Conservation (phyloP, 2,329 filamentous ascomycete species). For the Claviceps arundinis region DNA sequence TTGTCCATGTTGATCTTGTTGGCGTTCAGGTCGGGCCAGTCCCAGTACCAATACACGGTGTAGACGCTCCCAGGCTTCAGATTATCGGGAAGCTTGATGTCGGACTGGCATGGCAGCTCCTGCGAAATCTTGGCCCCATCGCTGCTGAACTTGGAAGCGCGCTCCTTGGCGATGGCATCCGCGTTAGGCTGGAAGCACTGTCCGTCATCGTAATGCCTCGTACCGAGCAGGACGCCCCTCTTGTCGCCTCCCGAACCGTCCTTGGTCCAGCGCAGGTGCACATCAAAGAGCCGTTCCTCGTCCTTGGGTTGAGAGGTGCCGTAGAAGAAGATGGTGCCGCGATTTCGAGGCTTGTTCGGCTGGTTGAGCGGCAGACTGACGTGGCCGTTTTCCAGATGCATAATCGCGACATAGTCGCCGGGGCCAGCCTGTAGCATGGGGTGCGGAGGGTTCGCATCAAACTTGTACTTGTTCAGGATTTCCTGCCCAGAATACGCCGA, state of each 20-base stretch:
- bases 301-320: slow-evolving; percentile 48
- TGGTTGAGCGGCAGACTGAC: slow-evolving; percentile 47
- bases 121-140: slow-evolving; percentile 38
- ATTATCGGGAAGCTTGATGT: slow-evolving; percentile 60
- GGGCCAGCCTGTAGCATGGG: slow-evolving; percentile 47
- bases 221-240: slow-evolving; percentile 62
- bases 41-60: slow-evolving; percentile 94
- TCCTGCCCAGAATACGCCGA: slow-evolving; percentile 48
- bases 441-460: slow-evolving; percentile 31
- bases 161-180: slow-evolving; percentile 42
- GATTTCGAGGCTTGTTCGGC: slow-evolving; percentile 46
- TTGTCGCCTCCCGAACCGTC: slow-evolving; percentile 71
- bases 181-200: slow-evolving; percentile 73
- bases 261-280: slow-evolving; percentile 65
- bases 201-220: slow-evolving; percentile 76
- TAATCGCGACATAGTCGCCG: slow-evolving; percentile 52
- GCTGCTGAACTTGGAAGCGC: slow-evolving; percentile 42
- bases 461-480: slow-evolving; percentile 31
- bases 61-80: slow-evolving; percentile 50
- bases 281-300: slow-evolving; percentile 40
- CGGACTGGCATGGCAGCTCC: slow-evolving; percentile 67
- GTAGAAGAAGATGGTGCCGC: slow-evolving; percentile 64
- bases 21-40: slow-evolving; percentile 58
- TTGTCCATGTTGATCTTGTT: slow-evolving; percentile 26
- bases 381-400: slow-evolving; percentile 66